phyloP scores from a whole-genome alignment of 129 eudicot species.

The Flaveria ramosissima region DNA sequence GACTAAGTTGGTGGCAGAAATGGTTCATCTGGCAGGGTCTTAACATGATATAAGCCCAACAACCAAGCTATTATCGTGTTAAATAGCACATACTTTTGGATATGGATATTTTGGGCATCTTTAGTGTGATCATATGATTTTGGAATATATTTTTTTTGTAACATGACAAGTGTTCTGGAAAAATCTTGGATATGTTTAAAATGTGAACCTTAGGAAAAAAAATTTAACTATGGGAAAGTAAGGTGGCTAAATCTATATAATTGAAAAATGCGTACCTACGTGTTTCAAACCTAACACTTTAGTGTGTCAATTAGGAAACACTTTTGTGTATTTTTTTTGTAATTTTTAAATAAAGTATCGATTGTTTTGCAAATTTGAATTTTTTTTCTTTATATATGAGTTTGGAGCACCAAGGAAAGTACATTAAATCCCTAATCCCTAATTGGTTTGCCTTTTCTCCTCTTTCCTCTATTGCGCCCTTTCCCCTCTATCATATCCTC shows the following conservation, averaged over 20 bases:
- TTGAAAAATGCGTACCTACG: background rate
- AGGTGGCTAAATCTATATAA: conserved; percentile 13
- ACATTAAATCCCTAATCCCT: conserved; percentile 25
- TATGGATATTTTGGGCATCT: conserved; percentile 3
- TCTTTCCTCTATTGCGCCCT: conserved; percentile 6
- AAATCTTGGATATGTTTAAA: background rate
- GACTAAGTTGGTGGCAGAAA: background rate
- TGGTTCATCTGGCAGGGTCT: background rate
- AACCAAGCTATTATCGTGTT: conserved; percentile 9
- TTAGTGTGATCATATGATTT: conserved; percentile 9
- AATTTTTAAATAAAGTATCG: conserved; percentile 18
- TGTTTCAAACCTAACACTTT: conserved; percentile 14
- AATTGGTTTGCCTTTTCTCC: conserved; percentile 14
- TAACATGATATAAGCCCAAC: conserved; percentile 18
- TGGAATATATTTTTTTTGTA: background rate
- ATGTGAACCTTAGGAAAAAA: conserved; percentile 3
- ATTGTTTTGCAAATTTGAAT: conserved; percentile 20
- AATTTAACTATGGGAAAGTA: background rate
- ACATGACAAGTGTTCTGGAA: background rate
- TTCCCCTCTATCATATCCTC: conserved; percentile 26
- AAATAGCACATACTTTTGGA: background rate
- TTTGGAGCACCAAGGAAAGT: conserved; percentile 17
- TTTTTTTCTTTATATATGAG: conserved; percentile 21
- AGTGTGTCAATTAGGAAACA: conserved; percentile 13
- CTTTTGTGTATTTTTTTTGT: conserved; percentile 12